These are phyloP conservation scores for Sanghuangporus sanghuang DNA, from an alignment of 1,284 basidiomycete genomes.

Conservation along the genomic window DNA sequence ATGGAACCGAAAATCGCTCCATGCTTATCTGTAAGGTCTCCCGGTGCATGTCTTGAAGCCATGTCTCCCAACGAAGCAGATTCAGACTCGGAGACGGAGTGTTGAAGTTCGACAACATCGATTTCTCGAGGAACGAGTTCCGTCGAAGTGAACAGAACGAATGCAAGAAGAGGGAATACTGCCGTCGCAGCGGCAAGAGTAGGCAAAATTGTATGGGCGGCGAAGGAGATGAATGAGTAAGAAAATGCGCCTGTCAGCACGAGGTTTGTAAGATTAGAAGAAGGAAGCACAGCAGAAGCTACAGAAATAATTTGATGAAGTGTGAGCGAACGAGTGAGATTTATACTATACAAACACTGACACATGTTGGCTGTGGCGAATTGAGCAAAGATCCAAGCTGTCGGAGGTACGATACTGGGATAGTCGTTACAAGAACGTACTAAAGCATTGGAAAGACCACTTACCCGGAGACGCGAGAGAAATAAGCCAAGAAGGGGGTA, in stretches of 20 bases:
- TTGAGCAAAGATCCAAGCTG: slow-evolving; percentile 64
- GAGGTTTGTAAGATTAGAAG: slow-evolving; percentile 41
- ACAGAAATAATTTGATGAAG: background rate
- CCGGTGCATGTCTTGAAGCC: background rate
- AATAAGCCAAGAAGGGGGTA: slow-evolving; percentile 84
- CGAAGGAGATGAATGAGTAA: slow-evolving; percentile 17
- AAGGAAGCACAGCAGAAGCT: slow-evolving; percentile 37
- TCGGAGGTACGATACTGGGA: slow-evolving; percentile 45
- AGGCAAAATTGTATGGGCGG: slow-evolving; percentile 23
- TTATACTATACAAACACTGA: slow-evolving; percentile 57
- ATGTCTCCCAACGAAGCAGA: background rate
- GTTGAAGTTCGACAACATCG: slow-evolving; percentile 7
- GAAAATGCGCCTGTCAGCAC: slow-evolving; percentile 31
- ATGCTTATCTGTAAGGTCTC: slow-evolving; percentile 23
- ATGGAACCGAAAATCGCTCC: slow-evolving; percentile 35
- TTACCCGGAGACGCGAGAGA: slow-evolving; percentile 66
- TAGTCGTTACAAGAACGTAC: background rate
- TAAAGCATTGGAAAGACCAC: slow-evolving; percentile 38
- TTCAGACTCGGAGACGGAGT: background rate
- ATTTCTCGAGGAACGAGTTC: slow-evolving; percentile 8
- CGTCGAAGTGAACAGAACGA: slow-evolving; percentile 9
- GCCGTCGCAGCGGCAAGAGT: slow-evolving; percentile 22
- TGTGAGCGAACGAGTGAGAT: slow-evolving; percentile 31
- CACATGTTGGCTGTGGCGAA: slow-evolving; percentile 80
- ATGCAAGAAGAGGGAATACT: slow-evolving; percentile 17